Evolutionary conservation across 2,329 filamentous ascomycete species (phyloP).

Genomic region (Clonostachys byssicola): DNA sequence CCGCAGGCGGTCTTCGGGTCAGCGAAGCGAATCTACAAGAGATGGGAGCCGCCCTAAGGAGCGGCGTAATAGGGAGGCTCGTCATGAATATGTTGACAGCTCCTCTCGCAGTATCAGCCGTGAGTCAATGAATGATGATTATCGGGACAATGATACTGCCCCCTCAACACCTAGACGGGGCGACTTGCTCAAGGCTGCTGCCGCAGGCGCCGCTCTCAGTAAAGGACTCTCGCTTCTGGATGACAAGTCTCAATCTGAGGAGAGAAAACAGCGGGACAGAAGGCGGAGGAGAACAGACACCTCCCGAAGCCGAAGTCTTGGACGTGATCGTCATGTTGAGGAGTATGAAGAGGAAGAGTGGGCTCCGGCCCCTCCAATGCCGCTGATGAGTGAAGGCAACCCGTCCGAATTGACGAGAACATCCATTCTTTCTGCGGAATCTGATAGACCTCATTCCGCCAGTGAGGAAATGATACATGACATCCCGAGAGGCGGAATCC

Average conservation of each 20-base stretch:
- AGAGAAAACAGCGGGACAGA: slow-evolving; percentile 45
- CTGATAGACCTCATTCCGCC: slow-evolving; percentile 67
- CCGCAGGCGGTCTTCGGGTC: slow-evolving; percentile 56
- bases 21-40: slow-evolving; percentile 46
- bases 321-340: slow-evolving; percentile 38
- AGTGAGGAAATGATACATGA: slow-evolving; percentile 61
- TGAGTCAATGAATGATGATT: slow-evolving; percentile 36
- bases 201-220: slow-evolving; percentile 35
- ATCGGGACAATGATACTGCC: slow-evolving; percentile 26
- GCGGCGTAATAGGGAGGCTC: slow-evolving; percentile 46
- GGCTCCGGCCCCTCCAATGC: slow-evolving; percentile 71
- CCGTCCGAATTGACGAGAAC: slow-evolving; percentile 84
- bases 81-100: slow-evolving; percentile 47
- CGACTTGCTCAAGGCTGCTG: slow-evolving; percentile 38
- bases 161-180: slow-evolving; percentile 36
- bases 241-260: slow-evolving; percentile 37
- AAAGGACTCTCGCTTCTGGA: slow-evolving; percentile 25
- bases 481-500: slow-evolving; percentile 59
- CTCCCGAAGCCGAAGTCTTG: slow-evolving; percentile 35
- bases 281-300: slow-evolving; percentile 48
- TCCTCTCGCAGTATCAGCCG: slow-evolving; percentile 43
- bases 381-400: slow-evolving; percentile 80
- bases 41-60: slow-evolving; percentile 42
- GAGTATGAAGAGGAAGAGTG: slow-evolving; percentile 48
- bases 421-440: slow-evolving; percentile 80